phyloP scores from a whole-genome alignment of 345 rosid species.

The Linum tenue region DNA sequence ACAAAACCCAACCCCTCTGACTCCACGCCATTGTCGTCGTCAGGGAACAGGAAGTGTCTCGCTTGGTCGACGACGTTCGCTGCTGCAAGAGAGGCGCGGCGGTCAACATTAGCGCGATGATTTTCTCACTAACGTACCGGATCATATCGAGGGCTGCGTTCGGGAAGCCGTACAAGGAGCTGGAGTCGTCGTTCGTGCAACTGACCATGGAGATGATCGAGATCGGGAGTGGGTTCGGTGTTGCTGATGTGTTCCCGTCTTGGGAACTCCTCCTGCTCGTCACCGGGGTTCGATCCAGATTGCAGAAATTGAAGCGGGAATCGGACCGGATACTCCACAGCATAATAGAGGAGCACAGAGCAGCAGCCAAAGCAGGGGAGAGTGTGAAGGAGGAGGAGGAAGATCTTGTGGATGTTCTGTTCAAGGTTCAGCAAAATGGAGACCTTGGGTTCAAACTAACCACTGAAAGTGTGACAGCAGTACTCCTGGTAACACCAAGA shows the following conservation, averaged over 20 bases:
- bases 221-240: not conserved
- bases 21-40: too few relatives aligned
- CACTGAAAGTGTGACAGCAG: not conserved
- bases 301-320: not conserved
- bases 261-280: not conserved
- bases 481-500: not conserved
- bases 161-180: not conserved
- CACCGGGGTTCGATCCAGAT: not conserved
- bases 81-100: not conserved
- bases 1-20: too few relatives aligned
- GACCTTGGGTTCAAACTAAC: constrained; percentile 6
- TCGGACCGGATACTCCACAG: not conserved
- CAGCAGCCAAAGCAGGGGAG: too few relatives aligned
- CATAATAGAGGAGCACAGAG: not conserved
- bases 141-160: not conserved
- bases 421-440: constrained; percentile 1
- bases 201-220: not conserved
- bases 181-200: not conserved
- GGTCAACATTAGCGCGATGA: constrained; percentile 1
- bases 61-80: not conserved
- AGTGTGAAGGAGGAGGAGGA: not conserved
- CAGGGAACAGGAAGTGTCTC: not conserved
- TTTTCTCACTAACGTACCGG: not conserved
- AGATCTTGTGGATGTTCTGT: constrained; percentile 9
- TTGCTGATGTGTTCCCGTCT: constrained; percentile 2